A percentile compares a stretch with the other conserved stretches of the same genome.
Conservation (phyloP, 2,329 filamentous ascomycete species). For the Lachnellula suecica region DNA sequence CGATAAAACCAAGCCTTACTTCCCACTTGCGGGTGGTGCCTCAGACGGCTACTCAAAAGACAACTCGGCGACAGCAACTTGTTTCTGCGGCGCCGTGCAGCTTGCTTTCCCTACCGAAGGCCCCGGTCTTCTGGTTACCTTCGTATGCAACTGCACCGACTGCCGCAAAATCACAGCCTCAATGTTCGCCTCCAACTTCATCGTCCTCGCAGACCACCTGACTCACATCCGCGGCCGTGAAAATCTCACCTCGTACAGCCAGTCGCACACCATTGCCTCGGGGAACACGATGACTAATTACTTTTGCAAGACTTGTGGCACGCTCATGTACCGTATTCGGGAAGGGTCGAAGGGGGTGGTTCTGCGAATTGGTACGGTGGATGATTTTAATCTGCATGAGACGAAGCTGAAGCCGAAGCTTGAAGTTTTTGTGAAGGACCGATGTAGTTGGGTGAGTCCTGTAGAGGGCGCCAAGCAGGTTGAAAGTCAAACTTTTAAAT, state of each 20-base stretch:
- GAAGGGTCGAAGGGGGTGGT: conserved; percentile 44
- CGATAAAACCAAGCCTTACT: no score
- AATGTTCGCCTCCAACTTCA: conserved; percentile 62
- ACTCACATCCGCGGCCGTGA: no score
- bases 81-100: conserved; percentile 57
- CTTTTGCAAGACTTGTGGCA: conserved; percentile 59
- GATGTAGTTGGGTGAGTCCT: conserved; percentile 51
- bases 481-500: no score
- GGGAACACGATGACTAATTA: conserved; percentile 56
- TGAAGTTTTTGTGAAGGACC: conserved; percentile 51
- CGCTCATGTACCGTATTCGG: conserved; percentile 55
- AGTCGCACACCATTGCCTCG: conserved; percentile 45
- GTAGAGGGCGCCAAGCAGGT: no score
- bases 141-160: conserved; percentile 61
- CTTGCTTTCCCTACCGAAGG: conserved; percentile 42
- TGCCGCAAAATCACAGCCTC: conserved; percentile 63
- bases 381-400: conserved; percentile 58
- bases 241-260: conserved; percentile 44
- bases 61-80: conserved; percentile 54
- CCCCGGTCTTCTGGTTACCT: conserved; percentile 46
- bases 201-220: no score
- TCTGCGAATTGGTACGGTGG: conserved; percentile 56
- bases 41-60: conserved; percentile 48
- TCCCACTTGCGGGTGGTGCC: no score
- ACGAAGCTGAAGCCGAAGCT: conserved; percentile 50